Base-by-base conservation (phyloP, 345 rosid genomes). In the Populus davidiana region DNA sequence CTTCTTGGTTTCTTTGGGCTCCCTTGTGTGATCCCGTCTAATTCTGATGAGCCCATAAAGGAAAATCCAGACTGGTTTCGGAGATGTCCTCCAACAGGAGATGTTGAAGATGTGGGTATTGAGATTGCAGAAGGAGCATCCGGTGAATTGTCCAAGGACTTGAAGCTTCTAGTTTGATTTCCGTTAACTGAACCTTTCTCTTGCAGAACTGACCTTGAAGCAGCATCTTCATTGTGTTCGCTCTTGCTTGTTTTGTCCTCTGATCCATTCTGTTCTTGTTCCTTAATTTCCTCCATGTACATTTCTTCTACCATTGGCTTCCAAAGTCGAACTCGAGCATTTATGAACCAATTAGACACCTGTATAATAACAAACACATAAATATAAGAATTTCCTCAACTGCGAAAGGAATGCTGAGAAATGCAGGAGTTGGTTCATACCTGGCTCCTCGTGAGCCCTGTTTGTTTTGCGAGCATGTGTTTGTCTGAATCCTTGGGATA, bases 261-360 rank as follows among this genome's bases (percentile, higher is more conserved):
- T 47, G 91, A 83, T 62, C 91, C 90, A 52, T 82, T 89, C 83
- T 85, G 88, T 74, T 90, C 96, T 17, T 93, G 93, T 56, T 90
- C 98, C 84, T 91, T 92, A 73, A 85, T 76, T 82, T 96, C 99
- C 85, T 96, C 98, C 85, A 70, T 0, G 86, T 96, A 96, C 99
- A 96, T 96, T 73, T 96, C 98, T 80, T 96, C 99, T 69, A 96
- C 99, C 99, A 96, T 96, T 0, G 99, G 99, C 86, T 96, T 96
- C 99, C 99, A 96, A 5, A 96, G 91, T 81, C 99, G 89, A 76
- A 96, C 99, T 79, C 99, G 92, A 54, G 99, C 99, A 80, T 96
- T 96, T 47, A 96, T 96, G 82, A 96, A 96, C 99, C 99, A 96
- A 72, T 96, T 96, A 50, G 99, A 96, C 70, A 95, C 99, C 99